Base-by-base conservation (phyloP, 2,329 filamentous ascomycete genomes). In the Keithomyces neogunnii region DNA sequence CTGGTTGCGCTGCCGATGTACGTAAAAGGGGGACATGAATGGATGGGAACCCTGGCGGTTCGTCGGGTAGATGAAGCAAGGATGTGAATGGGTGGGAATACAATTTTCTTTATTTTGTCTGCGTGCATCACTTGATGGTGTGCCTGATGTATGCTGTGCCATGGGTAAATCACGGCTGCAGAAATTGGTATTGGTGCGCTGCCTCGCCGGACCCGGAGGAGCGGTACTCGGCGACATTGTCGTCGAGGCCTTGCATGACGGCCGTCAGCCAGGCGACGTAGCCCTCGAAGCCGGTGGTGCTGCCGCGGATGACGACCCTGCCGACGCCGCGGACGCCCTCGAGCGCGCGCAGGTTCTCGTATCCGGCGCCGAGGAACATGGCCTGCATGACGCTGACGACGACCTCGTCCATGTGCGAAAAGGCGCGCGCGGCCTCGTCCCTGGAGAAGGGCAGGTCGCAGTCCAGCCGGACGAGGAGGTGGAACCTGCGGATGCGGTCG, bases 321-420 rank as follows among this genome's bases (percentile, higher is more conserved):
- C 63, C 59, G 29, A 75, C 67, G 32, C 69, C 71, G 28, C 73
- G 56, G 31, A 76, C 68, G 5, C 61, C 65, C 61, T 75, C 73
- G 51, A 76, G 70, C 53, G 65, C 62, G 39, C 61, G 58, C 48
- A 75, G 58, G 32, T 69, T 70, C 40, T 62, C 61, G 31, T 66
- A 66, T 30, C 65, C 66, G 35, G 65, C 70, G 36, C 65, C 63
- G n/a, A 66, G 60, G 57, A 71, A 74, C 47, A 61, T 58, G 35
- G 64, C 60, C 61, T 71, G 69, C 56, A 65, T 64, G 9, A 69
- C 58, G 45, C 73, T 65, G 48, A 75, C 51, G n/a, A 64, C 63
- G 29, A 76, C 59, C 58, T 69, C 67, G 48, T 69, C 67, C 35
- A 66, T 54, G 9, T 68, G 66, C 44, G 60, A 64, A 53, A 76